Evolutionary conservation across 768 basidiomycete species (phyloP).

Genomic region (Amanita pallidorosea): DNA sequence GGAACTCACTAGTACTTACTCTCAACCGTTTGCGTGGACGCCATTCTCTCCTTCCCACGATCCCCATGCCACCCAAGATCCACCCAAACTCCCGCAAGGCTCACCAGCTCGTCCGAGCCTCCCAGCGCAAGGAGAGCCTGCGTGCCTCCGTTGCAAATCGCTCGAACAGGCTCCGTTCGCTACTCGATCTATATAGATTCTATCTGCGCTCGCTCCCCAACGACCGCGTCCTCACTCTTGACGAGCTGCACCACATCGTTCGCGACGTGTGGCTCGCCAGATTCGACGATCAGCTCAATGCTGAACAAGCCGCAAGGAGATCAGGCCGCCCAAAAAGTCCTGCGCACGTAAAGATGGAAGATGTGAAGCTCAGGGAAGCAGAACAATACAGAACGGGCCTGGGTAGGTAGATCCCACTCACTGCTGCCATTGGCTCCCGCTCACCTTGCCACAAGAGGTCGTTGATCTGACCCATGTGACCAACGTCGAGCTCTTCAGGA

Average conservation of each 20-base stretch:
- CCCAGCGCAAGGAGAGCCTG: slow-evolving; percentile 61
- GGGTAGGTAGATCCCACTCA: slow-evolving; percentile 28
- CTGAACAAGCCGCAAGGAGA: slow-evolving; percentile 48
- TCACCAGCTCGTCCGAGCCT: slow-evolving; percentile 55
- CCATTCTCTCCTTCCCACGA: slow-evolving; percentile 23
- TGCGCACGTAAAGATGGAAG: slow-evolving; percentile 59
- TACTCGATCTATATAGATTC: slow-evolving; percentile 67
- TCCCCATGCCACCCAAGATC: slow-evolving; percentile 38
- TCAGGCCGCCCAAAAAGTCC: slow-evolving; percentile 69
- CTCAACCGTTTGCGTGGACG: slow-evolving; percentile 57
- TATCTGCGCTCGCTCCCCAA: slow-evolving; percentile 65
- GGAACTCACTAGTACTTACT: slow-evolving; percentile 31
- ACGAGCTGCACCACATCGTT: slow-evolving; percentile 56
- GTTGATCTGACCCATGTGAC: slow-evolving; percentile 66
- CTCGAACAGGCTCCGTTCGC: slow-evolving; percentile 36
- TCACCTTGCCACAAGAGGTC: slow-evolving; percentile 40
- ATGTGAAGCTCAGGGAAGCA: slow-evolving; percentile 52
- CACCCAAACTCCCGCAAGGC: slow-evolving; percentile 81
- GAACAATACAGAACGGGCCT: slow-evolving; percentile 76
- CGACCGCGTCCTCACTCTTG: slow-evolving; percentile 44
- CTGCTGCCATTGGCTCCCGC: not conserved
- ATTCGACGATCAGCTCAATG: slow-evolving; percentile 53
- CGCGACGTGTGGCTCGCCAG: slow-evolving; percentile 65
- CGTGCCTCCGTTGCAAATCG: slow-evolving; percentile 45
- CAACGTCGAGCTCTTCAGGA: slow-evolving; percentile 61